These are phyloP conservation scores for Calonectria hongkongensis DNA, from an alignment of 2,329 filamentous ascomycete genomes.

Conservation along the genomic window DNA sequence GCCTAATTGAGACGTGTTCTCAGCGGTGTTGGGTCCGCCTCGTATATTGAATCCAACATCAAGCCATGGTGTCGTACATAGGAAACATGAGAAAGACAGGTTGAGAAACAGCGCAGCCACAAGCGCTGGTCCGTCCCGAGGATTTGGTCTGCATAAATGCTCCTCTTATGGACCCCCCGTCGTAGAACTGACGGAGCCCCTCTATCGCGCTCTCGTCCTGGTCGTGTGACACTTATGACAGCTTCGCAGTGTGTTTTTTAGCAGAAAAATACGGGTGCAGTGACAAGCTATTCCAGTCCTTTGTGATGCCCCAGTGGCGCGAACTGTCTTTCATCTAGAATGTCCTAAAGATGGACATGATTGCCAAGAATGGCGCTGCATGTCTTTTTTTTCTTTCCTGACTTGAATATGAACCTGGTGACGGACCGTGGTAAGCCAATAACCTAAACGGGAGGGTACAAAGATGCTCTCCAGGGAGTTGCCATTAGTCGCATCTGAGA, in stretches of 20 bases:
- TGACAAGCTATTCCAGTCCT: slow-evolving; percentile 17
- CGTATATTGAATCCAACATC: neutral
- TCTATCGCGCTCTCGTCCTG: slow-evolving; percentile 32
- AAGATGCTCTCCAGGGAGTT: neutral
- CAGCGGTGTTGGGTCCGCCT: neutral
- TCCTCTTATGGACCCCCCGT: slow-evolving; percentile 14
- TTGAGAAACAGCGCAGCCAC: slow-evolving; percentile 33
- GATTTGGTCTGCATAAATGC: slow-evolving; percentile 42
- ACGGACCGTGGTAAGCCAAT: slow-evolving; percentile 42
- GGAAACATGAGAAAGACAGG: slow-evolving; percentile 3
- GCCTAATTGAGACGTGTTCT: neutral
- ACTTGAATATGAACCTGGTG: slow-evolving; percentile 26
- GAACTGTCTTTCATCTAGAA: neutral
- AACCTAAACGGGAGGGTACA: slow-evolving; percentile 13
- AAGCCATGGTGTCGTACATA: slow-evolving; percentile 11
- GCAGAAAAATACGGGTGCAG: neutral
- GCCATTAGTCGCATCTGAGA: slow-evolving; percentile 25
- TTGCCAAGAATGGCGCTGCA: neutral
- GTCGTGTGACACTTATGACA: slow-evolving; percentile 42
- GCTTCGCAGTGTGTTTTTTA: neutral
- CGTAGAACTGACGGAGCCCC: slow-evolving; percentile 15
- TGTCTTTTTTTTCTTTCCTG: neutral
- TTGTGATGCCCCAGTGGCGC: slow-evolving; percentile 14
- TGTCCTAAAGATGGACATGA: neutral
- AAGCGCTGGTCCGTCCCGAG: slow-evolving; percentile 42